Evolutionary conservation across 2,329 filamentous ascomycete genomes (phyloP).

Genomic region (Sarocladium kiliense): DNA sequence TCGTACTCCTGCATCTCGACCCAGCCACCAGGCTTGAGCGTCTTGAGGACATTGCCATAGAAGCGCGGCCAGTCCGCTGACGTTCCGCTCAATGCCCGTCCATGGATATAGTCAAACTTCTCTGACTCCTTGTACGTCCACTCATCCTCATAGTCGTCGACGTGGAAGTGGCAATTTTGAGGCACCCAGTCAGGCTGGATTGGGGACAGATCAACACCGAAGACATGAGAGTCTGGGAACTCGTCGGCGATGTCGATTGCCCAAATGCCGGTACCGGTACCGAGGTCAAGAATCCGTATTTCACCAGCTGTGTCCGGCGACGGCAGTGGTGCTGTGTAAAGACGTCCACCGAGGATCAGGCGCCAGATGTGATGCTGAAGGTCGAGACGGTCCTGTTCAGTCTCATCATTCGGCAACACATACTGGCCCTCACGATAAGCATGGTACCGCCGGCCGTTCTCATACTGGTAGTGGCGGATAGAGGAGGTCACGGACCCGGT

Average conservation of each 20-base stretch:
- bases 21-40: constrained; percentile 48
- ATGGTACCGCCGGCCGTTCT: constrained; percentile 35
- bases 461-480: constrained; percentile 28
- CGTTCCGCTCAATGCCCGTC: constrained; percentile 22
- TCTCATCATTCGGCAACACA: constrained; percentile 27
- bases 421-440: constrained; percentile 28
- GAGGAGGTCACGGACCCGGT: constrained; percentile 23
- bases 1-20: constrained; percentile 48
- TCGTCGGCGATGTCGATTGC: constrained; percentile 15
- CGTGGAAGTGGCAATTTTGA: constrained; percentile 11
- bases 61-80: constrained; percentile 27
- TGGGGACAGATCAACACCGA: constrained; percentile 10
- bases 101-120: constrained; percentile 31
- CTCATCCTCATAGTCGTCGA: constrained; percentile 28
- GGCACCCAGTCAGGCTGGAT: constrained; percentile 12
- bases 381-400: constrained; percentile 32
- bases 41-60: constrained; percentile 20
- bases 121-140: constrained; percentile 33
- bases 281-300: constrained; percentile 45
- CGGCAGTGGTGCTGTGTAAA: not conserved
- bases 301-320: not conserved
- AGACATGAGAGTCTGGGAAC: constrained; percentile 7
- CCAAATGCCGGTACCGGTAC: constrained; percentile 52
- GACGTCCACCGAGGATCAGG: not conserved
- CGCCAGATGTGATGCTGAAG: constrained; percentile 15